Percentiles rank a stretch among this genome's conserved stretches.
phyloP scores from a whole-genome alignment of 176 grass and related monocot genomes.

The Bonia amplexicaulis region DNA sequence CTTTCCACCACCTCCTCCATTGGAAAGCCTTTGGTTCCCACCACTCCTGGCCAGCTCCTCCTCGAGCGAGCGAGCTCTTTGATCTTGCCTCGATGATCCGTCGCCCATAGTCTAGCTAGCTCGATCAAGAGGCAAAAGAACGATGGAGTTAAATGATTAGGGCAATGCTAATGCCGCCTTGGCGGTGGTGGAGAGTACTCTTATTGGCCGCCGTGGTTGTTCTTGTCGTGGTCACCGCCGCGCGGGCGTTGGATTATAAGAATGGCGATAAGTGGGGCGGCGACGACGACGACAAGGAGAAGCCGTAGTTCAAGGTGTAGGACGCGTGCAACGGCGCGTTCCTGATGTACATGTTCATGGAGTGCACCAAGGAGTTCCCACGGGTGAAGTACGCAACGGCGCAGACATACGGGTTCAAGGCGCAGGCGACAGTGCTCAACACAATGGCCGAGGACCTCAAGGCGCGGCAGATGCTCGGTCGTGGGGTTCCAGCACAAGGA shows the following conservation, averaged over 20 bases:
- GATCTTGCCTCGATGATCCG: neutral
- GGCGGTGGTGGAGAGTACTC: neutral
- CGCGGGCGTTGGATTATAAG: slow-evolving; percentile 49
- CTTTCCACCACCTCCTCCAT: slow-evolving; percentile 23
- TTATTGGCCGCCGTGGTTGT: neutral
- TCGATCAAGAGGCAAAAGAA: neutral
- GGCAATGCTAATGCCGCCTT: slow-evolving; percentile 22
- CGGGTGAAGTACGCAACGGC: slow-evolving; percentile 79
- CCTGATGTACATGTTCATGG: slow-evolving; percentile 78
- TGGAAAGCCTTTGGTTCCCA: slow-evolving; percentile 50
- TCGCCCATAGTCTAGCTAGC: neutral
- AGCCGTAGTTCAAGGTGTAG: slow-evolving; percentile 41
- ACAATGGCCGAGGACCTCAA: slow-evolving; percentile 70
- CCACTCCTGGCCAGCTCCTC: slow-evolving; percentile 1
- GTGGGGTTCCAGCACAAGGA: slow-evolving; percentile 83
- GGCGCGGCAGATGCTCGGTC: slow-evolving; percentile 79
- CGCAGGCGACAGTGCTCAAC: slow-evolving; percentile 58
- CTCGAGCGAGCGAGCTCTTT: neutral
- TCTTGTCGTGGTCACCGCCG: neutral
- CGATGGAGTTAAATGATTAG: neutral
- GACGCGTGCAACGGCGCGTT: slow-evolving; percentile 83
- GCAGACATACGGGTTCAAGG: slow-evolving; percentile 86
- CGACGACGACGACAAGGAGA: slow-evolving; percentile 15
- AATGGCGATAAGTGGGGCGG: neutral
- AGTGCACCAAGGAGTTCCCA: slow-evolving; percentile 74